Conservation (phyloP, 305 asterid genomes). For the Fraxinus paxiana region DNA sequence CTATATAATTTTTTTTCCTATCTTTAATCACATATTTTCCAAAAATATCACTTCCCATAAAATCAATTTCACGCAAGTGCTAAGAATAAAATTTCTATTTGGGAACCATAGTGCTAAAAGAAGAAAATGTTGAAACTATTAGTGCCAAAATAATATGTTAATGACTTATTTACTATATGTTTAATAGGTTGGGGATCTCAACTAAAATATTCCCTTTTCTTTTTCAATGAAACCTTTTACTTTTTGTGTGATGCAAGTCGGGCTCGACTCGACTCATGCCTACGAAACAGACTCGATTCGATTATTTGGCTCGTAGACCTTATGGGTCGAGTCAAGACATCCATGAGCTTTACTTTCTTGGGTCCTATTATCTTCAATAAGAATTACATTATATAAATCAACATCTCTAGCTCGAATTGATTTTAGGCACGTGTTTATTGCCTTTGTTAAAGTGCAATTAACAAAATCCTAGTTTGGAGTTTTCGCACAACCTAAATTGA, state of each 20-base stretch:
- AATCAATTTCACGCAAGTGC: neutral
- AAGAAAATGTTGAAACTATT: neutral
- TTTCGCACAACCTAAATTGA: neutral
- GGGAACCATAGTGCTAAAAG: neutral
- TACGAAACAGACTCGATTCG: no score
- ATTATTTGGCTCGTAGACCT: neutral
- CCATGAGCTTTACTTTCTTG: neutral
- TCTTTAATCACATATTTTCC: neutral
- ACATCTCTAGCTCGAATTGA: neutral
- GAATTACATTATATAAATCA: neutral
- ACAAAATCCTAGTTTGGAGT: neutral
- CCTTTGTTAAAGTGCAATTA: neutral
- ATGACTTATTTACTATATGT: neutral
- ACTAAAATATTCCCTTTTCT: neutral
- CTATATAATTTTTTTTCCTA: no score
- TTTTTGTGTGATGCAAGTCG: neutral
- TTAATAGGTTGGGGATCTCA: neutral
- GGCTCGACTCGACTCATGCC: neutral
- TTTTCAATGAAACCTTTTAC: neutral
- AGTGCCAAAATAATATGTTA: neutral
- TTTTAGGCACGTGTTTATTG: neutral
- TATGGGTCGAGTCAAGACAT: neutral
- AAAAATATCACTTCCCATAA: neutral
- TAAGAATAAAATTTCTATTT: neutral
- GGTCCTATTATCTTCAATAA: neutral